A percentile compares a stretch with the other conserved stretches of the same genome.
phyloP scores from a whole-genome alignment of 352 stramenopile genomes.

The Pythium rhizo-oryzae region DNA sequence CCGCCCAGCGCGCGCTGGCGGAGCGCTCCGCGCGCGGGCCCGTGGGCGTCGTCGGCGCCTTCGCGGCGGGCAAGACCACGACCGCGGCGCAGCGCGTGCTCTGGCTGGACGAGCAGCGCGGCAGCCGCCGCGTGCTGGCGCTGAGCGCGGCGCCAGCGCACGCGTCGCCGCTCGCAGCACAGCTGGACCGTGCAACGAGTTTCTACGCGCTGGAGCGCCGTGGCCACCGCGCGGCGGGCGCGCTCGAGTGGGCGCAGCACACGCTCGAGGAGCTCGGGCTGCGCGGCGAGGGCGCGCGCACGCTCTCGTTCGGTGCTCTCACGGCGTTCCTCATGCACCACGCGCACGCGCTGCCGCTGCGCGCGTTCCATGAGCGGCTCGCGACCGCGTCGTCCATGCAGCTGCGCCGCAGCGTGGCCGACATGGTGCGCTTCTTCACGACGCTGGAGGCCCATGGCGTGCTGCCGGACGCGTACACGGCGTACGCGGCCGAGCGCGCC shows the following conservation, averaged over 20 bases:
- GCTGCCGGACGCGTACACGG: constrained; percentile 42
- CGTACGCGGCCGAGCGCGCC: constrained; percentile 26
- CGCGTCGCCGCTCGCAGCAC: constrained; percentile 13
- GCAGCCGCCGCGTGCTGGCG: constrained; percentile 24
- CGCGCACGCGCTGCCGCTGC: constrained; percentile 39
- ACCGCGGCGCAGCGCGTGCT: constrained; percentile 26
- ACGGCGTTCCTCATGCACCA: constrained; percentile 62
- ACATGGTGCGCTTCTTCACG: constrained; percentile 75
- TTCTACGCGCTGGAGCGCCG: constrained; percentile 73
- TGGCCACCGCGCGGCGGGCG: constrained; percentile 56
- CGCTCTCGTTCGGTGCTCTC: constrained; percentile 52
- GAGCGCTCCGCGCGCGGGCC: constrained; percentile 5
- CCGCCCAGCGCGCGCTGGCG: not conserved
- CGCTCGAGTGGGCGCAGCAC: constrained; percentile 68
- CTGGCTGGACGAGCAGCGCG: constrained; percentile 15
- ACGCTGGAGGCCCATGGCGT: constrained; percentile 67
- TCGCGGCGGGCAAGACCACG: constrained; percentile 25
- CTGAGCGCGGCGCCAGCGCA: constrained; percentile 1
- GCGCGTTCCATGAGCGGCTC: constrained; percentile 38
- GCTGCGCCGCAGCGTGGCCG: constrained; percentile 48
- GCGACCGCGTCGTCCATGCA: constrained; percentile 51
- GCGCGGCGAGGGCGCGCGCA: constrained; percentile 34
- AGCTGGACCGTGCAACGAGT: constrained; percentile 24
- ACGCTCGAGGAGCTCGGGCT: constrained; percentile 61
- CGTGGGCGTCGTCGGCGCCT: constrained; percentile 13